phyloP scores from a whole-genome alignment of 2,329 filamentous ascomycete genomes.

The Penicillium frequentans region DNA sequence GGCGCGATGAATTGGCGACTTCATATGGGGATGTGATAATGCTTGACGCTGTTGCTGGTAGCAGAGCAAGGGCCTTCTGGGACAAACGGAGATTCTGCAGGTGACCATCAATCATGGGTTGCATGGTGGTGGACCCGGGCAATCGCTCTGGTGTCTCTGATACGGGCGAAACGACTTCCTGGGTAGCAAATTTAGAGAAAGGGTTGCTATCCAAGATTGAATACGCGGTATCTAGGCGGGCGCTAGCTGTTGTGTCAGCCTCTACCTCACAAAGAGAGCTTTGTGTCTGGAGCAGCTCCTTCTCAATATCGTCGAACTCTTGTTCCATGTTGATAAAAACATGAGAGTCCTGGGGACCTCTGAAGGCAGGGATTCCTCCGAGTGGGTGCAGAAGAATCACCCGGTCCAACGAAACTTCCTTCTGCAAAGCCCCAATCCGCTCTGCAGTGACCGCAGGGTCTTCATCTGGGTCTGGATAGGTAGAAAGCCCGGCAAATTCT shows the following conservation, averaged over 20 bases:
- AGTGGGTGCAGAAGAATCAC: constrained; percentile 85
- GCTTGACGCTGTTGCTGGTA: constrained; percentile 82
- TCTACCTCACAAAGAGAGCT: constrained; percentile 13
- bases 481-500: constrained; percentile 69
- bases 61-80: constrained; percentile 67
- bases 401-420: constrained; percentile 70
- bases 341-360: constrained; percentile 63
- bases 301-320: constrained; percentile 71
- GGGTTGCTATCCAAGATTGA: constrained; percentile 40
- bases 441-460: constrained; percentile 42
- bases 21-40: constrained; percentile 85
- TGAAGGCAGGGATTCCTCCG: constrained; percentile 75
- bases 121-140: constrained; percentile 9
- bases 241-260: constrained; percentile 16
- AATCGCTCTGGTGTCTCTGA: constrained; percentile 14
- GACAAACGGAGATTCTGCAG: constrained; percentile 73
- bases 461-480: constrained; percentile 44
- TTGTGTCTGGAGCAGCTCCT: constrained; percentile 53
- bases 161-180: constrained; percentile 25
- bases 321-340: constrained; percentile 93
- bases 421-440: constrained; percentile 43
- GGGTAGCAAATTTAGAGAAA: constrained; percentile 44
- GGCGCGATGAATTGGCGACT: constrained; percentile 63
- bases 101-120: constrained; percentile 47
- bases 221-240: constrained; percentile 12